Conservation (phyloP, 352 stramenopile species). For the Porosira glacialis region DNA sequence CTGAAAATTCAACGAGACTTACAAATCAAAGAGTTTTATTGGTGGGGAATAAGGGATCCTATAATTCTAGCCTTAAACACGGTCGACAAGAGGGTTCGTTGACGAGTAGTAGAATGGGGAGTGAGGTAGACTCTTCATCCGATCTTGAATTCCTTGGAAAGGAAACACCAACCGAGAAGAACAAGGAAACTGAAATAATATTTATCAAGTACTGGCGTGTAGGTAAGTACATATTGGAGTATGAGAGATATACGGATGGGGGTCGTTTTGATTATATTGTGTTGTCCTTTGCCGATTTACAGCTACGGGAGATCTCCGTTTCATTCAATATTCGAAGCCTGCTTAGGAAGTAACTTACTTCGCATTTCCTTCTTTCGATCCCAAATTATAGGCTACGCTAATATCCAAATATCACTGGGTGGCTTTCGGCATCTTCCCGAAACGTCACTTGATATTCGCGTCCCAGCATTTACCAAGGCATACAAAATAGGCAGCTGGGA, state of each 20-base stretch:
- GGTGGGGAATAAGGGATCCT: slow-evolving; percentile 35
- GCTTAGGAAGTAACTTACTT: slow-evolving; percentile 5
- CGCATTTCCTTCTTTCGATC: slow-evolving; percentile 59
- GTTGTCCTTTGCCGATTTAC: neutral
- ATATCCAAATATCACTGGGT: slow-evolving; percentile 46
- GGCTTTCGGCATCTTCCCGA: slow-evolving; percentile 50
- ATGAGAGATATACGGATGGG: too few species aligned
- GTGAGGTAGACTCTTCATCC: too few species aligned
- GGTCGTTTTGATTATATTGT: too few species aligned
- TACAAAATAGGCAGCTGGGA: slow-evolving; percentile 55
- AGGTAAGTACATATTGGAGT: too few species aligned
- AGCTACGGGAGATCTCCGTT: slow-evolving; percentile 14
- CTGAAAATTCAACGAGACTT: slow-evolving; percentile 16
- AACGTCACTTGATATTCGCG: slow-evolving; percentile 45
- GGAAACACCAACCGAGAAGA: slow-evolving; percentile 2
- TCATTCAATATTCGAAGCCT: slow-evolving; percentile 18
- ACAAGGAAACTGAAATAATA: neutral
- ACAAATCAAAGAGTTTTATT: slow-evolving; percentile 34
- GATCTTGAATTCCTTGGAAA: too few species aligned
- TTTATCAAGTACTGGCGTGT: too few species aligned
- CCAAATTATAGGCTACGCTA: slow-evolving; percentile 55
- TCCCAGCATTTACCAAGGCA: slow-evolving; percentile 54
- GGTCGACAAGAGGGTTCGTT: too few species aligned
- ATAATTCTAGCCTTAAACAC: slow-evolving; percentile 4
- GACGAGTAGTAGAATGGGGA: too few species aligned